A percentile compares a stretch with the other conserved stretches of the same genome.
Conservation (phyloP, 2,329 filamentous ascomycete species). For the Aspergillus sp. region DNA sequence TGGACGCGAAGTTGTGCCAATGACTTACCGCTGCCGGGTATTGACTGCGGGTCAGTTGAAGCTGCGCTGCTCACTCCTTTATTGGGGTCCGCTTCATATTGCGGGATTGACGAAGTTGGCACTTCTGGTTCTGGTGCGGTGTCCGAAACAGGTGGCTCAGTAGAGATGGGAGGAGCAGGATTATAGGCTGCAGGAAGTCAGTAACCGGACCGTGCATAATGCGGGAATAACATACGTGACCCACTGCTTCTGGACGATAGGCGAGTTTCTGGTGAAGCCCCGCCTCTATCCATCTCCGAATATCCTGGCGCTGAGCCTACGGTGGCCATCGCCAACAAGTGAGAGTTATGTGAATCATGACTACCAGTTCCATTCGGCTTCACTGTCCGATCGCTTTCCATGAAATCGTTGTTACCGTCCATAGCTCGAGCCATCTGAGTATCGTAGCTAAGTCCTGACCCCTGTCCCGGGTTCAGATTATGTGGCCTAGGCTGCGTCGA, state of each 20-base stretch:
- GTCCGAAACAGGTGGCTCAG: slow-evolving; percentile 20
- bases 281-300: slow-evolving; percentile 30
- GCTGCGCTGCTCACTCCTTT: slow-evolving; percentile 1
- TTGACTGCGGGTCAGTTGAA: neutral
- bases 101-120: neutral
- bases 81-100: slow-evolving; percentile 11
- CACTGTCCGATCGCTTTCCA: neutral
- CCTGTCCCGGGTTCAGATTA: neutral
- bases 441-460: neutral
- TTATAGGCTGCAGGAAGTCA: slow-evolving; percentile 38
- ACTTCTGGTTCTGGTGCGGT: slow-evolving; percentile 14
- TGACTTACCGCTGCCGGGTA: slow-evolving; percentile 24
- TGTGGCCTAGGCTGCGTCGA: neutral
- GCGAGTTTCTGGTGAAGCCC: slow-evolving; percentile 25
- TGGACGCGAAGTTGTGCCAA: slow-evolving; percentile 44
- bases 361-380: neutral
- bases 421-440: neutral
- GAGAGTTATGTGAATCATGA: neutral
- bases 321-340: neutral
- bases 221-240: slow-evolving; percentile 31
- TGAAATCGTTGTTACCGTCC: neutral
- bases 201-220: slow-evolving; percentile 5
- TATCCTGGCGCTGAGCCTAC: slow-evolving; percentile 2
- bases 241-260: slow-evolving; percentile 32
- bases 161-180: slow-evolving; percentile 32